Conservation (phyloP, 2,329 filamentous ascomycete genomes). For the Alternaria tenuissima region DNA sequence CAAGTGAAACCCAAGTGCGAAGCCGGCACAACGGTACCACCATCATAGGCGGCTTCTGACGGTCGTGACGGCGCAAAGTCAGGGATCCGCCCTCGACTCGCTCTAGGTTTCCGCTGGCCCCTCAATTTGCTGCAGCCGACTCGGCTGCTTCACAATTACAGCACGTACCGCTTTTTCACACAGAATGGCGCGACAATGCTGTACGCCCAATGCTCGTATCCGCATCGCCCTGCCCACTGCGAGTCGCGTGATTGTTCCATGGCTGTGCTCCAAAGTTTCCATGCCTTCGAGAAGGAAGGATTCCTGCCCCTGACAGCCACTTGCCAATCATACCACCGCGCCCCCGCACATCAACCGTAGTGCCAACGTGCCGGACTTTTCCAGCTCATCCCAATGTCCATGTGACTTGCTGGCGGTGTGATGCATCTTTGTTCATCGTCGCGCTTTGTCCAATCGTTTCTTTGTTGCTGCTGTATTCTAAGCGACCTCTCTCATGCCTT, state of each 20-base stretch:
- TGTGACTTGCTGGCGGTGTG: constrained; percentile 48
- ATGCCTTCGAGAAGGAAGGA: constrained; percentile 40
- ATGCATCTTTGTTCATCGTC: constrained; percentile 17
- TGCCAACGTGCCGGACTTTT: constrained; percentile 13
- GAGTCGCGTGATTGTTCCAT: constrained; percentile 39
- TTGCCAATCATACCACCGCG: constrained; percentile 35
- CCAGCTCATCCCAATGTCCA: constrained; percentile 27
- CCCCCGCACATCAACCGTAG: constrained; percentile 31
- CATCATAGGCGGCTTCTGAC: constrained; percentile 33
- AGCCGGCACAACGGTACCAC: constrained; percentile 38
- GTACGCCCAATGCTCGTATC: constrained; percentile 8
- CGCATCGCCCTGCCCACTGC: constrained; percentile 11
- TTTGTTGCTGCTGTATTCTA: constrained; percentile 9
- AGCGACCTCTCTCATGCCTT: constrained; percentile 9
- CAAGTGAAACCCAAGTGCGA: constrained; percentile 38
- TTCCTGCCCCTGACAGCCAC: constrained; percentile 32
- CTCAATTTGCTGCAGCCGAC: constrained; percentile 16
- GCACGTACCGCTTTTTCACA: not conserved
- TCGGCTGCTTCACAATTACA: constrained; percentile 16
- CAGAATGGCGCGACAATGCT: constrained; percentile 13
- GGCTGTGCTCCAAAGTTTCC: constrained; percentile 13
- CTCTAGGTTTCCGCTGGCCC: constrained; percentile 5
- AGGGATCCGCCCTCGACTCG: constrained; percentile 23
- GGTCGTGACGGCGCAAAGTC: constrained; percentile 29
- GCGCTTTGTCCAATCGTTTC: constrained; percentile 28